phyloP scores from a whole-genome alignment of 495 filamentous ascomycete genomes.

The Tuber borchii region DNA sequence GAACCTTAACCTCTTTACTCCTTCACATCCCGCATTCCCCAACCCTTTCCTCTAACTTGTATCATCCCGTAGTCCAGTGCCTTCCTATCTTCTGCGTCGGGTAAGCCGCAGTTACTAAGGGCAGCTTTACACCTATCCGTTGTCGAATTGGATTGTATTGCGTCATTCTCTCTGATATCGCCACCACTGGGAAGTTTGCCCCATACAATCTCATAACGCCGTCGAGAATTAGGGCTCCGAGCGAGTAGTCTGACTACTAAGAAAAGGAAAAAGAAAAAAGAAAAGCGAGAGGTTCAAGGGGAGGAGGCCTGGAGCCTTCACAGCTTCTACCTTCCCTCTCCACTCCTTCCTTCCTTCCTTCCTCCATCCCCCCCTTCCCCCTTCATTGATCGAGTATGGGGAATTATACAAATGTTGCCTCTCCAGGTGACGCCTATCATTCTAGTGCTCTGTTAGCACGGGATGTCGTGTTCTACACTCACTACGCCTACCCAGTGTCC shows the following conservation, averaged over 20 bases:
- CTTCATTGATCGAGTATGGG: not conserved
- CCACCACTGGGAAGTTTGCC: not conserved
- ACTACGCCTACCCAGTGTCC: slow-evolving; percentile 60
- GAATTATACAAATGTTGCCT: not conserved
- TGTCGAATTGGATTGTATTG: not conserved
- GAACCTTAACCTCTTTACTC: not conserved
- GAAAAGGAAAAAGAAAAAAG: not conserved
- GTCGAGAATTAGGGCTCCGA: not conserved
- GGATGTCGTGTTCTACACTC: slow-evolving; percentile 40
- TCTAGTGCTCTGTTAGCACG: not conserved
- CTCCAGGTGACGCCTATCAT: not conserved
- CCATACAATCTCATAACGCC: slow-evolving; percentile 1
- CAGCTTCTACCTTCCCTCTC: not conserved
- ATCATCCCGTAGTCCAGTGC: not conserved
- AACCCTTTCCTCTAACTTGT: not conserved
- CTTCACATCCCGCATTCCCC: not conserved
- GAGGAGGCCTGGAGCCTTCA: not conserved
- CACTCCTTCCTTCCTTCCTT: not conserved
- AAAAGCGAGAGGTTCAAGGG: not conserved
- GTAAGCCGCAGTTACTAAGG: not conserved
- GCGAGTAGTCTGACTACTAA: not conserved
- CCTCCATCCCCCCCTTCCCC: not conserved
- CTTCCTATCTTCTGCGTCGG: not conserved
- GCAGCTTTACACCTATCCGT: not conserved
- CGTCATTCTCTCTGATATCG: not conserved